Base-by-base conservation (phyloP, 768 basidiomycete genomes). In the Butyriboletus loyo region DNA sequence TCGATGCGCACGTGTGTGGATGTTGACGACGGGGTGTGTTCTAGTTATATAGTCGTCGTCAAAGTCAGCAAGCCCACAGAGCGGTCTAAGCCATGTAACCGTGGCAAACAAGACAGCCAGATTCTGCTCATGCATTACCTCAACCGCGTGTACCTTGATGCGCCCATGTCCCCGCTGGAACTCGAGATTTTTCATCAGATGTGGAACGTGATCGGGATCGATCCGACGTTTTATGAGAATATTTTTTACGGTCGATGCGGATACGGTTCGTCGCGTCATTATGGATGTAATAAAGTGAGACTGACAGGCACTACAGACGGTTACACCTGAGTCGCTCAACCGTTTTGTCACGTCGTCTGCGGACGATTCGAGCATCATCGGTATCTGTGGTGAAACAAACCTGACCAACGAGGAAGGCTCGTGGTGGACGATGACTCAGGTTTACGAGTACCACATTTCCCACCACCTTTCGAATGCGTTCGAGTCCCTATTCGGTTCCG, bases 341-440 rank as follows among this genome's bases (percentile, higher is more conserved):
- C 7, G 25, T 27, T 27, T 27, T 3, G 25, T 27, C 25, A 7
- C 25, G 25, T 27, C 25, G 7, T 3, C 25, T 27, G 25, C 25
- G 25, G 25, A 27, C 25, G 25, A 97, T 60, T 87, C 86, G 2
- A 80, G 79, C 49, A 87, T 97, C 65, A 95, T 97, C 52, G 94
- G 93, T 28, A 88, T 97, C 47, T 97, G 94, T 54, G 94, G 94
- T 22, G 94, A 97, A 70, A 97, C 94, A 7, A 93, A 92, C 66
- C 77, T 98, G 17, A 79, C 85, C 58, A 98, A 97, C 68, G 93
- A 95, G 65, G 87, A 93, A 59, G 84, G 84, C 40, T 97, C 94
- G 5, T 94, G 95, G 87, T 98, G 96, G 85, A 98, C 96, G 15
- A 97, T 98, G 94, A 96, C 96, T 51, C 95, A 97, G 73, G 82